Evolutionary conservation across 1,284 basidiomycete species (phyloP), one percentile per base, ranked within the genome.

Genomic region (Rhodotorula sp.): DNA sequence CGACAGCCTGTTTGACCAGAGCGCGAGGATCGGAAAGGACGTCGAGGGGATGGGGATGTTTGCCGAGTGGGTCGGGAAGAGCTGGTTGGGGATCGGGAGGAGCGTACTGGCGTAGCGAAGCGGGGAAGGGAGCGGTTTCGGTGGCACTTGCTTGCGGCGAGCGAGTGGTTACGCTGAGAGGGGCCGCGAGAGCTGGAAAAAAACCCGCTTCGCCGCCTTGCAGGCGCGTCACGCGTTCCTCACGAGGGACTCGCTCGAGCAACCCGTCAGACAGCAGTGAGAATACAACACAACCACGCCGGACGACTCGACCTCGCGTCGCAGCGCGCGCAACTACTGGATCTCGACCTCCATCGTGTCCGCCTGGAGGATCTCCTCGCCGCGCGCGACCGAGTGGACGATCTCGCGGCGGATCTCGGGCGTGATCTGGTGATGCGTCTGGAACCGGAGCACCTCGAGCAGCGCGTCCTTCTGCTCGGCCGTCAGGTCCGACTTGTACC

Each of bases 391-490:
- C 37, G 83, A 83, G 59, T 82, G 84, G 53, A 84, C 78, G 48
- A 87, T 82, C 81, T 99, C 97, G 74, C 97, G 84, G 76, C 97
- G 87, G 68, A 99, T 89, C 82, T 99, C 97, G 0, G 89, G 85
- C 57, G 91, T 87, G 79, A 99, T 97, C 78, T 94, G 91, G 1
- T 90, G 85, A 81, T 99, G 97, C 19, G 90, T 88, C 63, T 92
- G 90, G 6, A 88, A 90, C 46, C 94, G 88, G 65, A 97, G 86
- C 54, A 98, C 91, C 79, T 99, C 97, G 67, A 98, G 83, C n/a
- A 99, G 84, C 0, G 96, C 94, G 79, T 97, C 92, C 82, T 98
- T 99, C 81, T 99, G 97, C 81, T 99, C 96, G 0, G 91, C 91
- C 0, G 97, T 97, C 76, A 99, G 82, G 82, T 99, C 96, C n/a